phyloP scores from a whole-genome alignment of 768 basidiomycete species.

The Tricholoma matsutake region DNA sequence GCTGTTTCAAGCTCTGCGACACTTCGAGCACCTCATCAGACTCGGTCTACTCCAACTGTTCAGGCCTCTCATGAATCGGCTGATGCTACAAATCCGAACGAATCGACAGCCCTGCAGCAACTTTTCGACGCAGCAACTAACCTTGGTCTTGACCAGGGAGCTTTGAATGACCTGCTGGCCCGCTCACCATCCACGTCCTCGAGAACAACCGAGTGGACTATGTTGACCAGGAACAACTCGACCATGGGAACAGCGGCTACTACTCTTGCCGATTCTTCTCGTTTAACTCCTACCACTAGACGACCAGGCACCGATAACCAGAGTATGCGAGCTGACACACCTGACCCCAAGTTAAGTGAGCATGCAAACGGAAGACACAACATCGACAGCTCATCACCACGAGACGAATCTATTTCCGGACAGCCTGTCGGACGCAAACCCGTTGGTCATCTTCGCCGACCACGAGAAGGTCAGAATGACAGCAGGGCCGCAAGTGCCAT shows the following conservation, averaged over 20 bases:
- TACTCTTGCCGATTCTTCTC: conserved; percentile 25
- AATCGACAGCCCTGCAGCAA: conserved; percentile 52
- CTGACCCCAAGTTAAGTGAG: conserved; percentile 15
- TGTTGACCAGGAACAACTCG: conserved; percentile 43
- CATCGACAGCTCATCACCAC: conserved; percentile 18
- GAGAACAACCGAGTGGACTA: conserved; percentile 45
- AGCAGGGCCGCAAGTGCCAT: conserved; percentile 42
- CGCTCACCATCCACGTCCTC: conserved; percentile 70
- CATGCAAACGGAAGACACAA: conserved; percentile 21
- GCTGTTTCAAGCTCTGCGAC: conserved; percentile 25
- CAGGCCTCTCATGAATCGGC: conserved; percentile 8
- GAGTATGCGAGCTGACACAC: conserved; percentile 13
- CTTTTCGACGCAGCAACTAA: conserved; percentile 73
- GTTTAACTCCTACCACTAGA: conserved; percentile 9
- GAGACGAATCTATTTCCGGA: conserved; percentile 29
- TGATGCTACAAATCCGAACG: conserved; percentile 19
- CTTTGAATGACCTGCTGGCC: conserved; percentile 64
- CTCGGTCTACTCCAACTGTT: conserved; percentile 13
- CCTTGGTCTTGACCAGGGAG: conserved; percentile 71
- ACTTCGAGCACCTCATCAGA: conserved; percentile 17
- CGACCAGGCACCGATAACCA: conserved; percentile 14
- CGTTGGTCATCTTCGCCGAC: conserved; percentile 36
- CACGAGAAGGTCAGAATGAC: conserved; percentile 36
- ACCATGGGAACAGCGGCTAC: conserved; percentile 27
- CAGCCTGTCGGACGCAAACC: conserved; percentile 34